Conservation (phyloP, 2,329 filamentous ascomycete genomes). For the Drechslerella dactyloides region DNA sequence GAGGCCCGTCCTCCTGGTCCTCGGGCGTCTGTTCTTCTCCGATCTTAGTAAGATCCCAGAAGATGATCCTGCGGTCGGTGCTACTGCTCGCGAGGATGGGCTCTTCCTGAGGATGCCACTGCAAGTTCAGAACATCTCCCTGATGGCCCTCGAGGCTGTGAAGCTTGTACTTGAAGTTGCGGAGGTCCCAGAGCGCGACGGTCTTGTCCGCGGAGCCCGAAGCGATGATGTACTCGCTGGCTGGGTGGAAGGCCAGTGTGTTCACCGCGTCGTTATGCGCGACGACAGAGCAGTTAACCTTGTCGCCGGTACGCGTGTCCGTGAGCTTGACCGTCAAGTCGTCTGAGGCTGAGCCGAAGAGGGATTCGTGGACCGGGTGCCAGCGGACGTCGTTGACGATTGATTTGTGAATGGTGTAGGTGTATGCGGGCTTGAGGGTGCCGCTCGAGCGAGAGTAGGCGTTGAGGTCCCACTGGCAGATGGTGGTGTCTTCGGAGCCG, state of each 20-base stretch:
- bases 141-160: constrained; percentile 88
- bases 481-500: constrained; percentile 89
- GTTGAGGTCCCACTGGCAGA: constrained; percentile 89
- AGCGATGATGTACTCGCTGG: constrained; percentile 85
- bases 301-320: constrained; percentile 75
- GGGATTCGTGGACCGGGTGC: constrained; percentile 81
- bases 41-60: constrained; percentile 92
- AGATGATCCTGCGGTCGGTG: constrained; percentile 90
- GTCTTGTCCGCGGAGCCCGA: constrained; percentile 96
- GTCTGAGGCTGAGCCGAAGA: constrained; percentile 93
- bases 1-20: constrained; percentile 91
- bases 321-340: constrained; percentile 92
- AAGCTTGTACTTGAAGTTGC: constrained; percentile 86
- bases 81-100: constrained; percentile 87
- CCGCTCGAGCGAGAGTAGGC: constrained; percentile 74
- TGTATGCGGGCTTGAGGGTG: constrained; percentile 72
- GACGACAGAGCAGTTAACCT: constrained; percentile 65
- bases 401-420: constrained; percentile 79
- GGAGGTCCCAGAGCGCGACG: constrained; percentile 91
- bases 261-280: constrained; percentile 95
- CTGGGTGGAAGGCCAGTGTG: constrained; percentile 91
- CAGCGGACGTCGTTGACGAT: constrained; percentile 98
- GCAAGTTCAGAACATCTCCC: constrained; percentile 86
- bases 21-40: constrained; percentile 95
- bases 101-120: constrained; percentile 92